These are phyloP conservation scores for Auricularia sp. DNA, from an alignment of 768 basidiomycete genomes.

Conservation along the genomic window DNA sequence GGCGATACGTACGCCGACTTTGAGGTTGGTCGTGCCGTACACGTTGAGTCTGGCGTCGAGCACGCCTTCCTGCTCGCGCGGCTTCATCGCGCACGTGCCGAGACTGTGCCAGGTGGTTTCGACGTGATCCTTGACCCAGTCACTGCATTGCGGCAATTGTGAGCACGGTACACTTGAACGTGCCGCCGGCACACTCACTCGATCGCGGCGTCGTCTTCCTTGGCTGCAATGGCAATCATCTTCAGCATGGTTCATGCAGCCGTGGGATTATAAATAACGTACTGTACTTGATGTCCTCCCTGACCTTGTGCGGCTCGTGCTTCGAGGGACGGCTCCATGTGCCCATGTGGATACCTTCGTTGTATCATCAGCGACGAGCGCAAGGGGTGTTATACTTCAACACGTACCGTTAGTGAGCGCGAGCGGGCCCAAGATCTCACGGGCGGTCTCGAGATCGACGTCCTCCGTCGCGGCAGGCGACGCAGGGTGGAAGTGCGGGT, in stretches of 20 bases:
- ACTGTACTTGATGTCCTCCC: conserved; percentile 52
- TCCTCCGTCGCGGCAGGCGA: conserved; percentile 50
- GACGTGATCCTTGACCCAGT: conserved; percentile 36
- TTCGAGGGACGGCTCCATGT: conserved; percentile 8
- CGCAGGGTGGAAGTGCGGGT: conserved; percentile 64
- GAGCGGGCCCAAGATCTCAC: conserved; percentile 30
- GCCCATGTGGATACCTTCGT: conserved; percentile 66
- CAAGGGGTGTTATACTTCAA: not conserved
- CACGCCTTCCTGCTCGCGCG: conserved; percentile 53
- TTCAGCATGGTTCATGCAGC: not conserved
- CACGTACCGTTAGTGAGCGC: not conserved
- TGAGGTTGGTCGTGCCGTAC: conserved; percentile 55
- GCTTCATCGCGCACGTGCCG: conserved; percentile 47
- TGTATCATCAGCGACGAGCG: conserved; percentile 39
- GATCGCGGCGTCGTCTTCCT: conserved; percentile 62
- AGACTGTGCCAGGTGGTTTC: conserved; percentile 73
- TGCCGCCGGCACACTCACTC: conserved; percentile 29
- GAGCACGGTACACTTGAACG: not conserved
- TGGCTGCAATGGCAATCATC: conserved; percentile 15
- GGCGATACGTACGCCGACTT: conserved; percentile 28
- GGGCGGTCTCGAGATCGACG: conserved; percentile 60
- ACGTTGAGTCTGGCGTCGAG: conserved; percentile 55
- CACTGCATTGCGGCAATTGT: not conserved
- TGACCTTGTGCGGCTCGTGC: conserved; percentile 45
- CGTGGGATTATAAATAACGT: not conserved